Base-by-base conservation (phyloP, 2,329 filamentous ascomycete species). In the Exophiala sp. region DNA sequence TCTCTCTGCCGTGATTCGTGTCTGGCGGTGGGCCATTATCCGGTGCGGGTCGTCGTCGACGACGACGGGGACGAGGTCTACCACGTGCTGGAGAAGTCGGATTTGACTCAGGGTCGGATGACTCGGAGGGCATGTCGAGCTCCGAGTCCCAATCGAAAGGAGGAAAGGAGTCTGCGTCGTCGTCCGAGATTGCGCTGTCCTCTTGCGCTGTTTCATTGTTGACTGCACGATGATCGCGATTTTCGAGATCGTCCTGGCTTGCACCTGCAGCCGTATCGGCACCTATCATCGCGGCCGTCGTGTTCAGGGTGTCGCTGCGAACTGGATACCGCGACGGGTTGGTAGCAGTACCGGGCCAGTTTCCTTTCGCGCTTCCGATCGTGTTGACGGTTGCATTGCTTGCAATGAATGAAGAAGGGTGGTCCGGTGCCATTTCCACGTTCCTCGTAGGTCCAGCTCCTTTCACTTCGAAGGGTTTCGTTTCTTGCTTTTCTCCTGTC, bases 91-190 rank as follows among this genome's bases (percentile, higher is more conserved):
- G 9, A 54, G 53, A n/a, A 52, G 33, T 42, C 42, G 38, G 21
- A 35, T 44, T 3, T 47, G 59, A 29, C 49, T 44, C 24, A 18
- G 20, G 14, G 39, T 56, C 44, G 14, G 69, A 67, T 11, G 16
- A 33, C 9, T 69, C 66, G 0, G 65, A 57, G 2, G 68, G 65
- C 70, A 73, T 72, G 49, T 73, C 72, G 21, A 74, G 57, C 29
- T 73, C 71, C 12, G 70, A 71, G 57, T 74, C 71, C 50, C 73
- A 73, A 55, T 74, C 72, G 52, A 73, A 72, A 2, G 70, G 67
- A 8, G 71, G 67, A 18, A 72, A 66, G 2, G 69, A 61, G 39
- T 73, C 71, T 11, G 63, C 48, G 5, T 72, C 71, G 5, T 48
- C 49, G 12, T 53, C 29, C 3, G 34, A 24, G 38, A 33, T 38